A percentile compares a stretch with the other conserved stretches of the same genome.
These are phyloP conservation scores for Capronia coronata DNA, from an alignment of 2,329 filamentous ascomycete species.

Conservation along the genomic window DNA sequence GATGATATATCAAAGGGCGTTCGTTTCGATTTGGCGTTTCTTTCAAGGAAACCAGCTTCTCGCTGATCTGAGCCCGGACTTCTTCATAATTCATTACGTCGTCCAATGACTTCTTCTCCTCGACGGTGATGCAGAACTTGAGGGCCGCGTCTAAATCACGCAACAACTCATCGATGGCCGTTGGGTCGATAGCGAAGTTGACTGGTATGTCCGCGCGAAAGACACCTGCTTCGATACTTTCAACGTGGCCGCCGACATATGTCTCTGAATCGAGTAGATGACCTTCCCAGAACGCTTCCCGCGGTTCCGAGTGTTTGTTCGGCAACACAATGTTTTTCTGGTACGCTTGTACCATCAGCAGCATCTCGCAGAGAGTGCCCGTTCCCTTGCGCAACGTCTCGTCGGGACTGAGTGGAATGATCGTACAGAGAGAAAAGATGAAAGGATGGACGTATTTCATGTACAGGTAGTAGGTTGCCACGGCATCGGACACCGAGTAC, in stretches of 20 bases:
- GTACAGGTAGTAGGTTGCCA: conserved; percentile 97
- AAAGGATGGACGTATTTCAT: conserved; percentile 99
- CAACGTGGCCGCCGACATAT: conserved; percentile 96
- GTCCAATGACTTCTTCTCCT: conserved; percentile 74
- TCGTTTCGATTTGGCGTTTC: conserved; percentile 78
- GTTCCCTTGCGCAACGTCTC: conserved; percentile 93
- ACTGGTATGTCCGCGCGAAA: conserved; percentile 94
- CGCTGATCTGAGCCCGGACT: conserved; percentile 73
- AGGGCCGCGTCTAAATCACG: conserved; percentile 80
- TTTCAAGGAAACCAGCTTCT: conserved; percentile 65
- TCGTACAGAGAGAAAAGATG: conserved; percentile 96
- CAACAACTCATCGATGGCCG: conserved; percentile 82
- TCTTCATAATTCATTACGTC: conserved; percentile 77
- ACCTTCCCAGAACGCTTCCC: conserved; percentile 93
- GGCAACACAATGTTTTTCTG: conserved; percentile 84
- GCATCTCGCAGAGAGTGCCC: conserved; percentile 97
- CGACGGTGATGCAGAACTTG: conserved; percentile 76
- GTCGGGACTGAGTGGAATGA: conserved; percentile 85
- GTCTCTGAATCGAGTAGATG: conserved; percentile 95
- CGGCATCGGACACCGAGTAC: conserved; percentile 97
- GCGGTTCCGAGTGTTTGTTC: conserved; percentile 88
- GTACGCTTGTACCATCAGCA: conserved; percentile 98
- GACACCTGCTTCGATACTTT: conserved; percentile 97
- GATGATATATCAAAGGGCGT: conserved; percentile 86
- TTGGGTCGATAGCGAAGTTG: conserved; percentile 83